Evolutionary conservation across 2,329 filamentous ascomycete species (phyloP), one percentile per base, ranked within the genome.

Genomic region (Colletotrichum shisoi): DNA sequence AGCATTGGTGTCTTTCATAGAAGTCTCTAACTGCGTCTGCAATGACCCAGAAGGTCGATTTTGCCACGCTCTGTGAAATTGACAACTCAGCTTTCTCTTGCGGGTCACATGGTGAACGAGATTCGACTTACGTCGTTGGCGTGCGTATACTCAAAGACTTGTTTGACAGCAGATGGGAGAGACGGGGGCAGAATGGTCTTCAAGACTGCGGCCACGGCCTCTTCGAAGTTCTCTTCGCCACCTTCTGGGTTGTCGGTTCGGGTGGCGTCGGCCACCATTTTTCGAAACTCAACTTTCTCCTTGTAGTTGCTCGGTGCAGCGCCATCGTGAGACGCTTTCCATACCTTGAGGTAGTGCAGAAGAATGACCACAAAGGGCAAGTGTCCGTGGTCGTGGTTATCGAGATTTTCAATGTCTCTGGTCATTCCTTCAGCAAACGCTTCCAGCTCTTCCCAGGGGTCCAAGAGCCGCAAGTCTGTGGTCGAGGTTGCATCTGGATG

Each of bases 211-310:
- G 88, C 89, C 52, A 89, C 88, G 4, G 95, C 96, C 78, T 99
- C 95, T 68, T 97, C 93, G 74, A 93, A 99, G 77, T 99, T 99
- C 80, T 99, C 95, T 75, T 99, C 95, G 63, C 91, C 92, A 52
- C 93, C 94, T 76, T 96, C 93, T 0, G 92, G 78, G 65, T 88
- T 96, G 71, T 90, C 81, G 57, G 82, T 91, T 72, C 93, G 87
- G 72, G 90, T 86, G 3, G 85, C 87, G 6, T 83, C 82, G 12
- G 87, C 82, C 1, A 99, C 87, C 13, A 89, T 79, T 34, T 89
- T 85, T 63, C 91, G 85, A 76, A 99, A 98, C 15, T 89, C 89
- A 8, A 84, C 89, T 81, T 99, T 99, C 70, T 98, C 93, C 70
- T 90, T 88, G 79, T 96, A 97, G 3, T 83, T 89, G 12, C 82